Conservation (phyloP, 148 eudicot genomes). For the Rhododendron molle region DNA sequence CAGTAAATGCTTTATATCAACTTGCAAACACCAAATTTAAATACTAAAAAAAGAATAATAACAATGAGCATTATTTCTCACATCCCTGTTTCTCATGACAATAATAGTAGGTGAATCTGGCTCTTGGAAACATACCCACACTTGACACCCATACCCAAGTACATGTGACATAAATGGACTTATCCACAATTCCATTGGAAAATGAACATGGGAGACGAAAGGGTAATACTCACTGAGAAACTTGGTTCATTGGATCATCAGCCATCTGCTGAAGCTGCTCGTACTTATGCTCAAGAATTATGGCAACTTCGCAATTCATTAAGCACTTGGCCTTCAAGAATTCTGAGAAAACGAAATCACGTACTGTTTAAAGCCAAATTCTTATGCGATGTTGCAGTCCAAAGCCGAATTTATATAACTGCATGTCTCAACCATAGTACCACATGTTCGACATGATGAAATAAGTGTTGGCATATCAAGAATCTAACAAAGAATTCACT, state of each 20-base stretch:
- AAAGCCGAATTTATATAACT: neutral
- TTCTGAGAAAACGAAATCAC: constrained; percentile 28
- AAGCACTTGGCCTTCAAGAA: constrained; percentile 94
- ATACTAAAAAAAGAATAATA: neutral
- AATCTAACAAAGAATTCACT: neutral
- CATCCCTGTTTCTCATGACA: neutral
- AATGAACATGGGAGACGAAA: neutral
- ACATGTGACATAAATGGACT: neutral
- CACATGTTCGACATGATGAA: neutral
- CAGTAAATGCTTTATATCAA: neutral
- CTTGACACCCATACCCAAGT: neutral
- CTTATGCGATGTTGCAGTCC: neutral
- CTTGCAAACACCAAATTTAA: neutral
- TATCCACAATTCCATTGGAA: neutral
- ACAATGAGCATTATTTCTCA: neutral
- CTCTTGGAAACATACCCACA: neutral
- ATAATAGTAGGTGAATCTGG: neutral
- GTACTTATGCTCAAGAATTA: constrained; percentile 72
- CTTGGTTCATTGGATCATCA: constrained; percentile 74
- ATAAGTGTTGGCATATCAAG: neutral
- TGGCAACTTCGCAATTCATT: constrained; percentile 87
- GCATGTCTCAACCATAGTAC: neutral
- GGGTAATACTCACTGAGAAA: constrained; percentile 57
- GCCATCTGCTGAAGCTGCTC: constrained; percentile 82
- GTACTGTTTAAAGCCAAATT: neutral